Evolutionary conservation across 129 eudicot genomes (phyloP), one percentile per base, ranked within the genome.

Genomic region (Helianthus tuberosus): DNA sequence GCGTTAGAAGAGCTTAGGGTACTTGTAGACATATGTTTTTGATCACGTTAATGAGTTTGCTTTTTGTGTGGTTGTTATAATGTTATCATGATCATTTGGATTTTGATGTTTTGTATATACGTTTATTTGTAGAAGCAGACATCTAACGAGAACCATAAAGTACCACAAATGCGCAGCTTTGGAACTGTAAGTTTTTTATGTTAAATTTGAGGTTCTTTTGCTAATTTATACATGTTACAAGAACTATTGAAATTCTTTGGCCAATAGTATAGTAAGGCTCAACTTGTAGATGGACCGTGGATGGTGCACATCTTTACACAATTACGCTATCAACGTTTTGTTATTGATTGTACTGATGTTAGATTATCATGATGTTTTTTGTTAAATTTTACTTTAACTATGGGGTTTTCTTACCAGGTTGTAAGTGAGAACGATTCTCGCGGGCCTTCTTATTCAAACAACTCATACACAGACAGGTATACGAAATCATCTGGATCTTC

Each of bases 1-100:
- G 86, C 87, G 36, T 43, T 90, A 64, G 77, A 85, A 10, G 81
- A 60, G 70, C 93, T 90, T 35, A 82, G 80, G 85, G 96, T 86
- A 80, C 72, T 15, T 75, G 29, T 43, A 38, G 14, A 36, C 13
- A 44, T 53, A 48, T 9, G 32, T 50, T 60, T 62, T 27, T 27
- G 54, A 23, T 29, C 54, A n/a, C 66, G 9, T n/a, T 49, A 64
- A 41, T 25, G 8, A 38, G 1, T 78, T 43, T 51, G 12, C n/a
- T 63, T 11, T 29, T 71, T 12, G 58, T 78, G 16, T 78, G 23
- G 54, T 72, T 57, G 14, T 17, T 5, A 6, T 17, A 54, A 8
- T 11, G 5, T 63, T 17, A 17, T 6, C 8, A 41, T 53, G 43
- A 39, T 11, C 38, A n/a, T 4, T 54, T 27, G 70, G 50, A 29